Evolutionary conservation across 805 yeast species (phyloP), one percentile per base, ranked within the genome.

Genomic region (Metschnikowia sp.): DNA sequence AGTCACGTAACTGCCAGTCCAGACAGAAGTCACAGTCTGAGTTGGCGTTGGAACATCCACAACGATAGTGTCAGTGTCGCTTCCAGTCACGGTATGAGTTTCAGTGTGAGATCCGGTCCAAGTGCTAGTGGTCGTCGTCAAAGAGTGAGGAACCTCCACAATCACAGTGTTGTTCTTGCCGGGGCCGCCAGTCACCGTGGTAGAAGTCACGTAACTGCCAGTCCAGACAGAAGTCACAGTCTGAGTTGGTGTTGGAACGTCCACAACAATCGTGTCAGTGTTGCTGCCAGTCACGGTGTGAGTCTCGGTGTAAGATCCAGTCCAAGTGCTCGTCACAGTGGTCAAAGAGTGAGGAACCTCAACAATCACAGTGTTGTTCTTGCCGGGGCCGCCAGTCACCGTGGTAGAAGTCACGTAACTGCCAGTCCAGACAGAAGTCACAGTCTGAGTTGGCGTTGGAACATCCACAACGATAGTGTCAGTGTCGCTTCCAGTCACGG

Each of bases 1-100:
- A 5, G 42, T 29, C 4, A 36, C 15, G 33, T 11, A 28, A 3
- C 40, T 15, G 4, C 47, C 45, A 5, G 51, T 47, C 44, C 47
- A 41, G 10, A 52, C 44, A 8, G 48, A 32, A 6, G 55, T 52
- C 9, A 39, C 12, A 3, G 49, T 48, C 31, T 28, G 33, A 6
- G 52, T 49, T 15, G 50, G 41, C 3, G 39, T 46, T n/a, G 59
- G 59, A 19, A 47, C 55, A 2, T 53, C 52, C n/a, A 42, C 36
- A 11, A 45, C 32, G n/a, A 42, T 42, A 12, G 49, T 49, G 26
- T 43, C 22, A 4, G 18, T 31, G 12, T 15, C 26, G n/a, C 15
- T 31, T 4, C 40, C 42, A 29, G 42, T 40, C 8, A 50, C 33
- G 12, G 38, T 40, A 9, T 55, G 47, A 9, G 41, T 36, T 13